Percentiles rank a stretch among this genome's conserved stretches.
phyloP scores from a whole-genome alignment of 208 protist genomes.

The Wallacemonas sp. region DNA sequence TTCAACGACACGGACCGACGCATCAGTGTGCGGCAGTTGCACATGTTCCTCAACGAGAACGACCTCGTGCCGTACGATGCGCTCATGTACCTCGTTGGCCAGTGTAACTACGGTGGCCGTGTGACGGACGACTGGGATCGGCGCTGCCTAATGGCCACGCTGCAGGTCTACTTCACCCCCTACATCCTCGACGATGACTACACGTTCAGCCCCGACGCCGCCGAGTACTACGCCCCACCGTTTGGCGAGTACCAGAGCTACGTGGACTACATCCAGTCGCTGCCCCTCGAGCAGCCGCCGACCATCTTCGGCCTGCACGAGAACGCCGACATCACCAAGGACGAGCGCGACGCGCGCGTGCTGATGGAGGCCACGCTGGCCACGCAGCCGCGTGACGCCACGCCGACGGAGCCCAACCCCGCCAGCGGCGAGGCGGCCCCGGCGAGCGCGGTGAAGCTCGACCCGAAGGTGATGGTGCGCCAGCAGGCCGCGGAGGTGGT shows the following conservation, averaged over 20 bases:
- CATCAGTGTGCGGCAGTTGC: constrained; percentile 95
- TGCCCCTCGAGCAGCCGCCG: constrained; percentile 84
- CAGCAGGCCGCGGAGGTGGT: constrained; percentile 90
- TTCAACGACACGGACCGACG: constrained; percentile 97
- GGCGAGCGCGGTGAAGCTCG: constrained; percentile 41
- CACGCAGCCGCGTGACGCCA: constrained; percentile 85
- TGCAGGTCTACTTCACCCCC: constrained; percentile 85
- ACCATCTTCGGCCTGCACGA: constrained; percentile 94
- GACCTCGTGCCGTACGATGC: constrained; percentile 94
- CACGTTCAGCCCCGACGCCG: constrained; percentile 82
- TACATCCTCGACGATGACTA: constrained; percentile 92
- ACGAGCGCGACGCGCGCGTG: constrained; percentile 86
- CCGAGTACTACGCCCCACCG: constrained; percentile 84
- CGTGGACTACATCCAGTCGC: constrained; percentile 82
- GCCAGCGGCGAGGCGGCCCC: not conserved
- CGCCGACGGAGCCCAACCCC: not conserved
- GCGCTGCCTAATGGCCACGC: constrained; percentile 90
- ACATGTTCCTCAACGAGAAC: constrained; percentile 95
- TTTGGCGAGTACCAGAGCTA: constrained; percentile 86
- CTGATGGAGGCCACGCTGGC: constrained; percentile 87
- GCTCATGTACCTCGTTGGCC: constrained; percentile 91
- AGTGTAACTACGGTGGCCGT: constrained; percentile 95
- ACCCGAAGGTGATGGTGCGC: constrained; percentile 85
- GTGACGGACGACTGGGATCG: constrained; percentile 95
- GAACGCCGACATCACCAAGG: constrained; percentile 96